Conservation (phyloP, 1,284 basidiomycete species). For the Grifola frondosa region DNA sequence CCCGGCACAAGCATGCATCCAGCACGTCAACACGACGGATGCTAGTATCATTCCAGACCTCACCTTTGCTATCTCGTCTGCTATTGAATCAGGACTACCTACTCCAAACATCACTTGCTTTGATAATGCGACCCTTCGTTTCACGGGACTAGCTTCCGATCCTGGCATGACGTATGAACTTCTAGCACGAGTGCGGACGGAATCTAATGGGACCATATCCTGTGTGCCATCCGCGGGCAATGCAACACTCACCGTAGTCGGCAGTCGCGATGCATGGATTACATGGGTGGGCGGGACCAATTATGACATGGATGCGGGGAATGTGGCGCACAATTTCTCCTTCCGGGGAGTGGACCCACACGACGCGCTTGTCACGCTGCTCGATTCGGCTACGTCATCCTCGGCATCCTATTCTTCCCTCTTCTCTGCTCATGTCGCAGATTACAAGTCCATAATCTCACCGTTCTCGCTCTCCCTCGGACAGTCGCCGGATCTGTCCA, state of each 20-base stretch:
- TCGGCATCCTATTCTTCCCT: slow-evolving; percentile 34
- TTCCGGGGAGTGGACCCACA: slow-evolving; percentile 67
- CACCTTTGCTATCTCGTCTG: slow-evolving; percentile 53
- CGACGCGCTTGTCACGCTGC: slow-evolving; percentile 39
- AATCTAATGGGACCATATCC: slow-evolving; percentile 14
- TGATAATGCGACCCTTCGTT: slow-evolving; percentile 51
- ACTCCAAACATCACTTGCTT: slow-evolving; percentile 61
- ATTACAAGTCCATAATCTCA: slow-evolving; percentile 45
- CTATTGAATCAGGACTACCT: slow-evolving; percentile 48
- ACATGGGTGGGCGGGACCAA: slow-evolving; percentile 73
- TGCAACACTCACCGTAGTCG: slow-evolving; percentile 52
- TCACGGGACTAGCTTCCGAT: slow-evolving; percentile 50
- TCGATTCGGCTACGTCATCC: slow-evolving; percentile 34
- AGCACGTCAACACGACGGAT: slow-evolving; percentile 46
- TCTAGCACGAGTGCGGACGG: slow-evolving; percentile 47
- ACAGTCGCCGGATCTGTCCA: slow-evolving; percentile 49
- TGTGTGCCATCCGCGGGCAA: slow-evolving; percentile 43
- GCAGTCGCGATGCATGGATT: slow-evolving; percentile 53
- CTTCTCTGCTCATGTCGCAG: slow-evolving; percentile 48
- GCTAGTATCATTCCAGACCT: slow-evolving; percentile 35
- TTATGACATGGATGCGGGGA: slow-evolving; percentile 62
- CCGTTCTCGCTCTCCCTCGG: slow-evolving; percentile 60
- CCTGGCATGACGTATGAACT: slow-evolving; percentile 73
- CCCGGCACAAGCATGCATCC: slow-evolving; percentile 57
- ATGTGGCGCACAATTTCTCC: slow-evolving; percentile 51